Conservation (phyloP, 1,139 yeast species). For the Suhomyces anneliseae region DNA sequence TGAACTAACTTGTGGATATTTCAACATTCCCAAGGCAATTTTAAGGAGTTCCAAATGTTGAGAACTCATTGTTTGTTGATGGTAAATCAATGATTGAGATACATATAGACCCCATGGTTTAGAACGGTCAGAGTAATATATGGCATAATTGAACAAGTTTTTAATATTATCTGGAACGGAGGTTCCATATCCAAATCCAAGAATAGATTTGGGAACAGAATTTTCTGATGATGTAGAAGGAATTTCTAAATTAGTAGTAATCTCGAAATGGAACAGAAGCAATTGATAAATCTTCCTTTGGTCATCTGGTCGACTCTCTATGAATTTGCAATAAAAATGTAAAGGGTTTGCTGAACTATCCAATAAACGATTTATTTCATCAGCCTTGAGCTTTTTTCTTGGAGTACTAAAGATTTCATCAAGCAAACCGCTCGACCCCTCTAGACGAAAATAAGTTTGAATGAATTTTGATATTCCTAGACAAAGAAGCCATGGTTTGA, state of each 20-base stretch:
- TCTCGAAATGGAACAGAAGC: constrained; percentile 25
- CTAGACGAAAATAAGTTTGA: constrained; percentile 25
- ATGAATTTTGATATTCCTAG: constrained; percentile 32
- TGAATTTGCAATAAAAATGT: background rate
- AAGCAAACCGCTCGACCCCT: constrained; percentile 3
- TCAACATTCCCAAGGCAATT: constrained; percentile 48
- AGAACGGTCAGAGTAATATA: background rate
- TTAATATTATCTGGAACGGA: background rate
- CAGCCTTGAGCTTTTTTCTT: constrained; percentile 1
- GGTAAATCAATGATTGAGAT: background rate
- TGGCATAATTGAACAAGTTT: background rate
- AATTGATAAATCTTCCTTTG: constrained; percentile 33
- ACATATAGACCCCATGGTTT: constrained; percentile 1
- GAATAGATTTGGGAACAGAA: background rate
- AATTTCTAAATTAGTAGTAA: background rate
- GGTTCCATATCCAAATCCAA: background rate
- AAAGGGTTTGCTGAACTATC: background rate
- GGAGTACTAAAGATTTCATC: background rate
- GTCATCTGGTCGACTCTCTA: background rate
- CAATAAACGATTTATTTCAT: background rate
- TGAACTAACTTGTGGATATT: constrained; percentile 22
- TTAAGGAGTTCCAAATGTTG: constrained; percentile 29
- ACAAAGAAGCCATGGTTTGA: constrained; percentile 34
- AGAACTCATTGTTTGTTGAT: background rate
- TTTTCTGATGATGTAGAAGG: background rate